These are phyloP conservation scores for Aristolochia fimbriata DNA, from an alignment of 164 flowering plant genomes.

Conservation along the genomic window DNA sequence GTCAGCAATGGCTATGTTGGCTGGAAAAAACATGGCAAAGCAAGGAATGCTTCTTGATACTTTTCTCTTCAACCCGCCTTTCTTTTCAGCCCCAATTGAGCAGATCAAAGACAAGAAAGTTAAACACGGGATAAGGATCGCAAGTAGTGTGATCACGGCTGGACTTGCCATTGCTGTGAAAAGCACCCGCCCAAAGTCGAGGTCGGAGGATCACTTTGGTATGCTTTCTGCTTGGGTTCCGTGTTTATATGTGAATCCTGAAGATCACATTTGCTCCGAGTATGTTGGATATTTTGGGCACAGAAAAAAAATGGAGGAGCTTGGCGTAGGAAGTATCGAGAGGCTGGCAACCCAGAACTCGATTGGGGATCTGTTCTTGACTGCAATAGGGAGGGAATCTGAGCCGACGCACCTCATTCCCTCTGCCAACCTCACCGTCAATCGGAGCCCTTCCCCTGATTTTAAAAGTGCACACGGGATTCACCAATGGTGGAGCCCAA, in stretches of 20 bases:
- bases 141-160: constrained; percentile 60
- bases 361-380: constrained; percentile 35
- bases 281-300: constrained; percentile 72
- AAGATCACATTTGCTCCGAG: constrained; percentile 55
- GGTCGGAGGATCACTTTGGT: constrained; percentile 32
- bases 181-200: constrained; percentile 9
- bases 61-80: constrained; percentile 87
- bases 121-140: constrained; percentile 57
- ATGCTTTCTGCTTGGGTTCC: constrained; percentile 53
- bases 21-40: constrained; percentile 78
- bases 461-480: constrained; percentile 59
- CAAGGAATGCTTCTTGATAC: constrained; percentile 45
- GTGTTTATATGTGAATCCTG: constrained; percentile 47
- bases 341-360: constrained; percentile 58
- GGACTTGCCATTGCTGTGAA: constrained; percentile 47
- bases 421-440: constrained; percentile 43
- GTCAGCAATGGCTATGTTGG: constrained; percentile 73
- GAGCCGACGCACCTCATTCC: constrained; percentile 66
- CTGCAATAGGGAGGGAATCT: constrained; percentile 37
- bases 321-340: constrained; percentile 48
- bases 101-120: constrained; percentile 47
- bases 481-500: constrained; percentile 68
- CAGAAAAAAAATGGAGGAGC: constrained; percentile 55
- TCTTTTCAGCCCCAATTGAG: constrained; percentile 63
- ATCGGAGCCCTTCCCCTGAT: constrained; percentile 26